These are phyloP conservation scores for Coemansia sp. DNA, from an alignment of 192 early-diverging fungal genomes.

Conservation along the genomic window DNA sequence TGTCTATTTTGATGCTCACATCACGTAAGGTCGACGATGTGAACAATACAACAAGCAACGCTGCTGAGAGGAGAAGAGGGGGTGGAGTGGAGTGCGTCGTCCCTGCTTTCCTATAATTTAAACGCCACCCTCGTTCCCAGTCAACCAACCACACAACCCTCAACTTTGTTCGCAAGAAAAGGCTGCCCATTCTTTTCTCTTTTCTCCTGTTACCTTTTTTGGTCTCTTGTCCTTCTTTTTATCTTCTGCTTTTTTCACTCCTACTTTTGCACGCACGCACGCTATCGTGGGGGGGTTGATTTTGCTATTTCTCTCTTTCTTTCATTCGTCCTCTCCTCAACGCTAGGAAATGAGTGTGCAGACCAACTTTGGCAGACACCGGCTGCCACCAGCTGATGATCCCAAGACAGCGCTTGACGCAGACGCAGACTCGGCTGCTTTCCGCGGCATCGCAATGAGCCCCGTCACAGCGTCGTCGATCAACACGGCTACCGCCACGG, in stretches of 20 bases:
- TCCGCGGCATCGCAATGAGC: not conserved
- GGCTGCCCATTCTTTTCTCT: not conserved
- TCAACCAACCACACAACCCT: too few species aligned
- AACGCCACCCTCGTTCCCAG: too few species aligned
- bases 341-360: not conserved
- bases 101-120: too few species aligned
- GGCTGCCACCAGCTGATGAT: constrained; percentile 11
- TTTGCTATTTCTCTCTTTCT: not conserved
- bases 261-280: not conserved
- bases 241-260: not conserved
- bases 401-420: constrained; percentile 6
- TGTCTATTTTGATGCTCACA: too few species aligned
- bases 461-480: constrained; percentile 10
- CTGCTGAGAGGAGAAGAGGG: not conserved
- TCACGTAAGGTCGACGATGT: too few species aligned
- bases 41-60: not conserved
- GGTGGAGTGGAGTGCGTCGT: too few species aligned
- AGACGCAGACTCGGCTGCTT: not conserved
- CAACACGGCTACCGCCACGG: constrained; percentile 27
- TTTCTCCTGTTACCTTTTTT: not conserved
- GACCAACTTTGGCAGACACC: constrained; percentile 9
- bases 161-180: too few species aligned
- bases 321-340: not conserved
- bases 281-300: not conserved
- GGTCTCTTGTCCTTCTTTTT: not conserved